Percentiles rank a stretch among this genome's conserved stretches.
These are phyloP conservation scores for Xylaria curta DNA, from an alignment of 495 filamentous ascomycete genomes.

Conservation along the genomic window DNA sequence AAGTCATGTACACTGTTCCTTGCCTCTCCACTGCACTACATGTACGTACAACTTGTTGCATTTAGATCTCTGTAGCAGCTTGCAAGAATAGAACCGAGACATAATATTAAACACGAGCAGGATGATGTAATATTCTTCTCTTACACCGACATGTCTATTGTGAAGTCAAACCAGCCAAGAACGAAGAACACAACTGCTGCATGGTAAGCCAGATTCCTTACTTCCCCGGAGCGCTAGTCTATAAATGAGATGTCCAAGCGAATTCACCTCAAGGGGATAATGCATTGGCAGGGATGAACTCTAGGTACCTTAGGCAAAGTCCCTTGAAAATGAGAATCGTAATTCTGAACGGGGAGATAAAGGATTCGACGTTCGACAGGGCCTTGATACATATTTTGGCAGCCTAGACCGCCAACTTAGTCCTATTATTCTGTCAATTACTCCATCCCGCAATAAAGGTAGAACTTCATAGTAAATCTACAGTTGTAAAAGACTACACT, in stretches of 20 bases:
- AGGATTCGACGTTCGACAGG: not conserved
- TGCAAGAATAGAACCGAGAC: not conserved
- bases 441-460: not conserved
- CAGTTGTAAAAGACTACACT: not conserved
- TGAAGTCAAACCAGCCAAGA: not conserved
- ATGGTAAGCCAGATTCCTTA: not conserved
- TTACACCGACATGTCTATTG: not conserved
- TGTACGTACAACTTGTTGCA: not conserved
- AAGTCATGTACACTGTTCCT: not conserved
- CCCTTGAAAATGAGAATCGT: not conserved
- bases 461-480: not conserved
- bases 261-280: not conserved
- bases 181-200: not conserved
- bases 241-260: not conserved
- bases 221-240: conserved; percentile 1
- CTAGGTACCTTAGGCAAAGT: not conserved
- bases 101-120: not conserved
- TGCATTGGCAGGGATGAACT: not conserved
- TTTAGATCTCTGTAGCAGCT: not conserved
- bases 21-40: not conserved
- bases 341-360: not conserved
- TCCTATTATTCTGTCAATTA: not conserved
- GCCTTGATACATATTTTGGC: not conserved
- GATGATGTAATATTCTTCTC: not conserved
- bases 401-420: not conserved